Percentiles rank a stretch among this genome's conserved stretches.
These are phyloP conservation scores for Metschnikowia continentalis DNA, from an alignment of 805 yeast species.

Conservation along the genomic window DNA sequence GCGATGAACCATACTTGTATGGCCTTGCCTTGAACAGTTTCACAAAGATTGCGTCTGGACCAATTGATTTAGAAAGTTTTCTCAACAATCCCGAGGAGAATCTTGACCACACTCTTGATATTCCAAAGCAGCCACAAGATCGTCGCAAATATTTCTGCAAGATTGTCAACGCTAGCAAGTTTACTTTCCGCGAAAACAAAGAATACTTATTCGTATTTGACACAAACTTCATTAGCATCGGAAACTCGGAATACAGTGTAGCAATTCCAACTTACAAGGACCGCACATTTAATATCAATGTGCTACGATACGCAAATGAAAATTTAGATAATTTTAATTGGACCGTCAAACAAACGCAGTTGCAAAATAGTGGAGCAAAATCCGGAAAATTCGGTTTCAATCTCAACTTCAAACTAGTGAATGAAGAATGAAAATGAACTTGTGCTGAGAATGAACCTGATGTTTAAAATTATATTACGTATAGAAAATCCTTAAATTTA, in stretches of 20 bases:
- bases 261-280: constrained; percentile 44
- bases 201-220: constrained; percentile 50
- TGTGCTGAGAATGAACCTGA: background rate
- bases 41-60: constrained; percentile 38
- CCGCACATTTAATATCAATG: constrained; percentile 45
- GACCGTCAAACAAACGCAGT: constrained; percentile 31
- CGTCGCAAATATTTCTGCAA: constrained; percentile 46
- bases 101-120: constrained; percentile 29
- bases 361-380: constrained; percentile 25
- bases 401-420: constrained; percentile 34
- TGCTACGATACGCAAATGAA: constrained; percentile 41
- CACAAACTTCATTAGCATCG: constrained; percentile 50
- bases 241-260: constrained; percentile 47
- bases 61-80: constrained; percentile 8
- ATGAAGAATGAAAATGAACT: constrained; percentile 20
- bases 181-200: constrained; percentile 34
- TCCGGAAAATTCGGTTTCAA: constrained; percentile 35
- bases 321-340: constrained; percentile 44
- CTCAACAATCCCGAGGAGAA: constrained; percentile 16
- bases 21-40: constrained; percentile 59
- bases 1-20: constrained; percentile 58
- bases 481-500: too few relatives aligned
- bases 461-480: background rate
- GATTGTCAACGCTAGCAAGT: constrained; percentile 33
- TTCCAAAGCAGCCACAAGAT: constrained; percentile 18